Percentiles rank a stretch among this genome's conserved stretches.
phyloP scores from a whole-genome alignment of 1,139 yeast species.

The Zygotorulaspora mrakii region DNA sequence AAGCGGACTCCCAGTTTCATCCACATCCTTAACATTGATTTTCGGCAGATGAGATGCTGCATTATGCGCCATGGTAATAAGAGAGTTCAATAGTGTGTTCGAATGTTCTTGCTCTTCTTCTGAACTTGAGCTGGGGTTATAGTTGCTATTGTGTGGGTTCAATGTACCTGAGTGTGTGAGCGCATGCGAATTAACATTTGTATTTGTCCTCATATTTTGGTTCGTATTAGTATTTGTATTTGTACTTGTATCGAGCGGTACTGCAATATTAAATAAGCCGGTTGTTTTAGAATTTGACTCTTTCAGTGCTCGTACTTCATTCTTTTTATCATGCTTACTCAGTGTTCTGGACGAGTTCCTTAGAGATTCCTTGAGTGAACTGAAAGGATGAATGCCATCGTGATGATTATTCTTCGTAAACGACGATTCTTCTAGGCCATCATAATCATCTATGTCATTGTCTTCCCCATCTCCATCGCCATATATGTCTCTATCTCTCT shows the following conservation, averaged over 20 bases:
- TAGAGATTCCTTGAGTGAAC: constrained; percentile 24
- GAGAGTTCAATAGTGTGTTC: constrained; percentile 19
- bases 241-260: constrained; percentile 8
- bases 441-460: constrained; percentile 1
- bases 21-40: constrained; percentile 16
- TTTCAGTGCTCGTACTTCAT: constrained; percentile 20
- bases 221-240: constrained; percentile 6
- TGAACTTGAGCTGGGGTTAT: not conserved
- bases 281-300: constrained; percentile 15
- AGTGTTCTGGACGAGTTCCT: constrained; percentile 19
- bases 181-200: not conserved
- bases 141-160: not conserved
- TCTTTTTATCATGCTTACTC: constrained; percentile 2
- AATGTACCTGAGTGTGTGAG: not conserved
- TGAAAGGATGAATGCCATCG: constrained; percentile 12
- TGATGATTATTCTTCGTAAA: constrained; percentile 3
- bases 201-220: not conserved
- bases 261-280: constrained; percentile 11
- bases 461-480: constrained; percentile 6
- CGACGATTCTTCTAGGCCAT: not conserved
- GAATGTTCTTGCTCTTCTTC: constrained; percentile 15
- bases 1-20: constrained; percentile 11
- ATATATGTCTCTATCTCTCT: not conserved
- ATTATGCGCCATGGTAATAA: constrained; percentile 26
- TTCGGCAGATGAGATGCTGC: constrained; percentile 27